Conservation (phyloP, 169 alveolate species). For the Neospora caninum region DNA sequence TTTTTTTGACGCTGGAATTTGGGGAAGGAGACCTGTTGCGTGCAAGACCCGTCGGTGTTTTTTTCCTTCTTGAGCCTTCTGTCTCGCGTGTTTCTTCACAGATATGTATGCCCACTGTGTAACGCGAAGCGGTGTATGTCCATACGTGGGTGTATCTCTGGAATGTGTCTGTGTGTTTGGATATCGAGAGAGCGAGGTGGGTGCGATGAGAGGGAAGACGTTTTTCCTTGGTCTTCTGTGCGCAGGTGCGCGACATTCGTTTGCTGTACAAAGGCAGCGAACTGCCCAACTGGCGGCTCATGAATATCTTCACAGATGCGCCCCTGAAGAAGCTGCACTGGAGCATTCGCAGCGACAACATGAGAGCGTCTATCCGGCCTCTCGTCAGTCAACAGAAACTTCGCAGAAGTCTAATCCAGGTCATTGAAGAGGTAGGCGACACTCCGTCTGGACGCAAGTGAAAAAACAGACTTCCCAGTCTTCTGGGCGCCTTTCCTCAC, state of each 20-base stretch:
- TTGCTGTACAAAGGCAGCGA: constrained; percentile 89
- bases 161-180: too few relatives aligned
- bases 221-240: neutral
- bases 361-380: constrained; percentile 73
- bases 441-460: neutral
- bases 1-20: too few relatives aligned
- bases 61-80: too few relatives aligned
- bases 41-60: too few relatives aligned
- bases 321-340: constrained; percentile 69
- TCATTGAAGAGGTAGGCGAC: constrained; percentile 26
- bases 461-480: neutral
- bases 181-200: too few relatives aligned
- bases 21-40: neutral
- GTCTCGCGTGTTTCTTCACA: too few relatives aligned
- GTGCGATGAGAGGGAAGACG: too few relatives aligned
- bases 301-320: constrained; percentile 83
- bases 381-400: constrained; percentile 50
- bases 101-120: too few relatives aligned
- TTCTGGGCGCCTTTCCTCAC: too few relatives aligned
- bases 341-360: constrained; percentile 75
- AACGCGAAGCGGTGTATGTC: too few relatives aligned
- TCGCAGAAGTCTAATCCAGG: neutral
- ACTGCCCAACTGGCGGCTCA: constrained; percentile 87
- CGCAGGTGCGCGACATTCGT: constrained; percentile 81
- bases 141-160: too few relatives aligned